These are phyloP conservation scores for Tulasnella sp. DNA, from an alignment of 768 basidiomycete genomes.

Conservation along the genomic window DNA sequence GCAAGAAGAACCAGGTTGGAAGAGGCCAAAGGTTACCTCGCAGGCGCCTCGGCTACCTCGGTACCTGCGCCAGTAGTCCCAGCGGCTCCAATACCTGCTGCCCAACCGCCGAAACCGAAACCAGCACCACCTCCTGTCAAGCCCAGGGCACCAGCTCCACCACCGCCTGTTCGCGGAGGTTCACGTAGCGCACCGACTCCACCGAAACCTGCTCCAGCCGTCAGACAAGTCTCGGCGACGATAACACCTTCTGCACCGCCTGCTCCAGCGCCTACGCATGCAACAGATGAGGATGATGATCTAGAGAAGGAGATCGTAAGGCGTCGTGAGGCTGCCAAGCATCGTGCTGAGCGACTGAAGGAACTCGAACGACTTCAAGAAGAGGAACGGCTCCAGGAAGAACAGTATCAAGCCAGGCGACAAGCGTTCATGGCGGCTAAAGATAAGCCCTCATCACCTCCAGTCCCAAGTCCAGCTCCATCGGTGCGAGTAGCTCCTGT, in stretches of 20 bases:
- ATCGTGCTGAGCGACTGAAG: conserved; percentile 44
- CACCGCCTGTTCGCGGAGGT: conserved; percentile 36
- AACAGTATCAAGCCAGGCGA: conserved; percentile 29
- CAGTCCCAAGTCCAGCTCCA: conserved; percentile 26
- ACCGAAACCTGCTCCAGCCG: conserved; percentile 30
- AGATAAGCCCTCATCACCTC: conserved; percentile 23
- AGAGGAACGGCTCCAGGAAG: conserved; percentile 35
- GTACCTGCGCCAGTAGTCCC: conserved; percentile 23
- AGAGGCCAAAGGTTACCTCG: conserved; percentile 44
- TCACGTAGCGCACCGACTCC: conserved; percentile 33
- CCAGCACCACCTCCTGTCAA: conserved; percentile 21
- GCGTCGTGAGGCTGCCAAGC: conserved; percentile 29
- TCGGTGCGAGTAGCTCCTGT: conserved; percentile 19
- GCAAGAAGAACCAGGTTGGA: conserved; percentile 62
- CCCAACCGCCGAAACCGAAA: conserved; percentile 21
- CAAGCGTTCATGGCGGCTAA: conserved; percentile 21
- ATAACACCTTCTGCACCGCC: conserved; percentile 26
- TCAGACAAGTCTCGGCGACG: conserved; percentile 33
- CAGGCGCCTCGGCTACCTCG: conserved; percentile 5
- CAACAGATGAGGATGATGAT: conserved; percentile 36
- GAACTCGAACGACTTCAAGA: conserved; percentile 48
- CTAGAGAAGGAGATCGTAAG: conserved; percentile 48
- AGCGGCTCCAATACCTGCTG: conserved; percentile 28
- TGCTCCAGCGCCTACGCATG: conserved; percentile 21
- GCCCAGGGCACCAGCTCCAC: conserved; percentile 23